Evolutionary conservation across 148 eudicot genomes (phyloP).

Genomic region (Silene latifolia): DNA sequence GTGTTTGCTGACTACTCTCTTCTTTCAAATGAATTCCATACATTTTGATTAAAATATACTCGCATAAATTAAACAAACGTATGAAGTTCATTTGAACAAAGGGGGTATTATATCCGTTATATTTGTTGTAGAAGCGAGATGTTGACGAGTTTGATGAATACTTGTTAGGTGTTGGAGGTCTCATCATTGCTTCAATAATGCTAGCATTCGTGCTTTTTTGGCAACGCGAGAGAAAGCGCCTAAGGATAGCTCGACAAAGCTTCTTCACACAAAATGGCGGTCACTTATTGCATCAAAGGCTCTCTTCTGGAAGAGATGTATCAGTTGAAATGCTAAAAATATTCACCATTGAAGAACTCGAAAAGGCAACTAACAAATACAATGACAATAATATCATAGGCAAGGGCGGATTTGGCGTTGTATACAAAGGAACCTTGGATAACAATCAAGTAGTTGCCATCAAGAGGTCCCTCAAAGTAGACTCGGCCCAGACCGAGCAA

Average conservation of each 20-base stretch:
- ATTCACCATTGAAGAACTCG: slow-evolving; percentile 14
- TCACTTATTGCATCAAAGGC: slow-evolving; percentile 8
- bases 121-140: no score
- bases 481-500: slow-evolving; percentile 14
- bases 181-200: background rate
- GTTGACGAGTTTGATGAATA: background rate
- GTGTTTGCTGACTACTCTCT: no score
- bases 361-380: slow-evolving; percentile 24
- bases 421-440: slow-evolving; percentile 10
- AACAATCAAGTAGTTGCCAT: slow-evolving; percentile 20
- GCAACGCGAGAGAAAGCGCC: background rate
- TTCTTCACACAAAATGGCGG: slow-evolving; percentile 28
- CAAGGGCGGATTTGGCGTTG: slow-evolving; percentile 23
- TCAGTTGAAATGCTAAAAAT: background rate
- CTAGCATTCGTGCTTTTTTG: background rate
- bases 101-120: no score
- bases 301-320: background rate
- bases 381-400: slow-evolving; percentile 14
- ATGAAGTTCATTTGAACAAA: no score
- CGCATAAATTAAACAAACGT: no score
- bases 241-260: background rate
- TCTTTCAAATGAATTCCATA: no score
- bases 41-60: no score
- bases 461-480: slow-evolving; percentile 12
- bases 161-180: background rate